phyloP scores from a whole-genome alignment of 129 eudicot genomes.

The Flaveria sonorensis region DNA sequence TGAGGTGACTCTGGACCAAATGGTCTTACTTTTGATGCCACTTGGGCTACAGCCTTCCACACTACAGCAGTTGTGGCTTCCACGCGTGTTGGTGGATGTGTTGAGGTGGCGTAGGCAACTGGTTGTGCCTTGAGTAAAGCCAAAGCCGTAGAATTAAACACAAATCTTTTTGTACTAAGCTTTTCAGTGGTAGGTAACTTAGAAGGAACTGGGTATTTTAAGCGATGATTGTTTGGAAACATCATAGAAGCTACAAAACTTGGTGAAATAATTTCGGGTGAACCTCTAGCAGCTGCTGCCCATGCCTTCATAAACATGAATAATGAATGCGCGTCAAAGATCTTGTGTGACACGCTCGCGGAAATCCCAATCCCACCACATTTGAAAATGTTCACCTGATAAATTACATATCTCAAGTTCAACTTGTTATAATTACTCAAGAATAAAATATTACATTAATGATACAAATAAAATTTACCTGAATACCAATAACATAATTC shows the following conservation, averaged over 20 bases:
- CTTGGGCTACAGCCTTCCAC: constrained; percentile 27
- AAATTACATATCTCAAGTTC: not conserved
- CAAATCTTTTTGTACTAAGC: constrained; percentile 21
- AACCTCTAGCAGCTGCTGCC: constrained; percentile 27
- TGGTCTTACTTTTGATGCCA: constrained; percentile 16
- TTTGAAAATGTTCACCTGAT: constrained; percentile 30
- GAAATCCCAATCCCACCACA: constrained; percentile 41
- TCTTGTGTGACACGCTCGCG: constrained; percentile 23
- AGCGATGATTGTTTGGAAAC: not conserved
- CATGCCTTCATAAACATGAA: constrained; percentile 32
- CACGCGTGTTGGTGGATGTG: constrained; percentile 13
- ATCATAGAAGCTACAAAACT: constrained; percentile 4
- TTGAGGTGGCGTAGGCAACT: not conserved
- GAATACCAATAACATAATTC: constrained; percentile 13
- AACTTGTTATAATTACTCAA: not conserved
- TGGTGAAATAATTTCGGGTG: constrained; percentile 12
- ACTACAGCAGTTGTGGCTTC: constrained; percentile 23
- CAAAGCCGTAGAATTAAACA: constrained; percentile 7
- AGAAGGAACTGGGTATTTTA: not conserved
- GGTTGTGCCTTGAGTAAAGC: constrained; percentile 19
- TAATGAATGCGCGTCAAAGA: constrained; percentile 18
- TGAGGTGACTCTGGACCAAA: constrained; percentile 23
- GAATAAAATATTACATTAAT: not conserved
- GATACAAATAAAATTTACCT: not conserved
- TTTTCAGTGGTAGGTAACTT: constrained; percentile 5